Base-by-base conservation (phyloP, 106 monocot genomes). In the Allium fistulosum region DNA sequence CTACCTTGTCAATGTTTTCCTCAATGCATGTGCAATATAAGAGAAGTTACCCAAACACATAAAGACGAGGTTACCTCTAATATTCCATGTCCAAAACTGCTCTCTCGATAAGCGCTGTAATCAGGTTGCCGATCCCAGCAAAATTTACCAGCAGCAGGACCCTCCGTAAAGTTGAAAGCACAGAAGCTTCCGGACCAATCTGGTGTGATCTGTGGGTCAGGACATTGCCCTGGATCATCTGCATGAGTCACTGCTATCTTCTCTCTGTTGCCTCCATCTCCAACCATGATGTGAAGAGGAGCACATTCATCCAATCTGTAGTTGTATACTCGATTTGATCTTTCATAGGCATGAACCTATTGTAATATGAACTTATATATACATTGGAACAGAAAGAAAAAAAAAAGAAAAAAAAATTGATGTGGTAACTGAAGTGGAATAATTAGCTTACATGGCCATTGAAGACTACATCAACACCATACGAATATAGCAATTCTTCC, bases 311-410 rank as follows among this genome's bases (percentile, higher is more conserved):
- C 82, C 53, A 96, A 68, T 0, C 73, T 57, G 66, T 81, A 91
- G 80, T 96, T 91, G 59, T 78, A 91, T 1, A 96, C 88, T 26
- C 95, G 80, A 63, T 96, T 96, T 17, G 88, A 88, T 77, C 95
- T 79, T 76, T 96, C 95, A 28, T 96, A 96, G 11, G 95, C 95
- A 70, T 96, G 95, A 55, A 96, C 94, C 94, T 94, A 66, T 17
- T 11, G 18, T 65, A 66, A 51, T 17, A 69, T 26, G 46, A 67
- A 8, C 50, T 22, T 22, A 51, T 17, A 52, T 14, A 63, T 45
- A 8, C 45, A 15, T n/a, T 26, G 67, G 10, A 45, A 56, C 22
- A 67, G 1, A 16, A 11, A 56, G n/a, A n/a, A 12, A 51, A 13
- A 48, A 46, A 7, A 10, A 17, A 17, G 37, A 8, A 37, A 7